phyloP scores from a whole-genome alignment of 352 stramenopile genomes.

The Globisporangium spiculum region DNA sequence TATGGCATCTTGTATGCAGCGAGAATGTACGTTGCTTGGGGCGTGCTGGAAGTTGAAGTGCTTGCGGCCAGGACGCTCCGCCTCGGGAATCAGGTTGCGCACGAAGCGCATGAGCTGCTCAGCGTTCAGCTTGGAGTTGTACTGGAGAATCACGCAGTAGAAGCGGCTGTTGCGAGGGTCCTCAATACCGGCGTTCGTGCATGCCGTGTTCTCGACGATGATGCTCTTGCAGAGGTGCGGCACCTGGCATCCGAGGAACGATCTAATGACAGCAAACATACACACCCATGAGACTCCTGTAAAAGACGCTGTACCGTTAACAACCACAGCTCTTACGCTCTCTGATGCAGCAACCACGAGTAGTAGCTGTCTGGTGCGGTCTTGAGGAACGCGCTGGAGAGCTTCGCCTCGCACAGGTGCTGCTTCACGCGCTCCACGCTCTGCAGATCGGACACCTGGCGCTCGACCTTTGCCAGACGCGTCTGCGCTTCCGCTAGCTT shows the following conservation, averaged over 20 bases:
- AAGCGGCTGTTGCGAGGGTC: constrained; percentile 74
- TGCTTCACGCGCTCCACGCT: constrained; percentile 19
- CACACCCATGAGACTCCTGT: neutral
- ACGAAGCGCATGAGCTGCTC: constrained; percentile 85
- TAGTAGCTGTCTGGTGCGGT: constrained; percentile 73
- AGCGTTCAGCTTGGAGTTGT: constrained; percentile 78
- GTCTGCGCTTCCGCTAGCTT: constrained; percentile 12
- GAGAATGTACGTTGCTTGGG: constrained; percentile 36
- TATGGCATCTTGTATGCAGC: neutral
- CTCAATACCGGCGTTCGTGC: constrained; percentile 45
- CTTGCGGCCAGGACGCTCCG: constrained; percentile 60
- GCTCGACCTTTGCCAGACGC: constrained; percentile 15
- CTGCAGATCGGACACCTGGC: constrained; percentile 12
- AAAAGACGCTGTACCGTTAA: neutral
- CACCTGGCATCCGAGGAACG: constrained; percentile 56
- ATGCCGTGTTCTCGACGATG: constrained; percentile 86
- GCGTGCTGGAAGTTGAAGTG: constrained; percentile 89
- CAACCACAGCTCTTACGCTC: constrained; percentile 34
- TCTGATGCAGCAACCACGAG: constrained; percentile 59
- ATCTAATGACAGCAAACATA: constrained; percentile 21
- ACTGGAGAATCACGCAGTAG: constrained; percentile 86
- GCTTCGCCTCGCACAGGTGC: constrained; percentile 29
- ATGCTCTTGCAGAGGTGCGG: constrained; percentile 89
- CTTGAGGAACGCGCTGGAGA: constrained; percentile 65
- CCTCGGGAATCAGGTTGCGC: constrained; percentile 52